Base-by-base conservation (phyloP, 1,284 basidiomycete genomes). In the Cronartium quercuum region DNA sequence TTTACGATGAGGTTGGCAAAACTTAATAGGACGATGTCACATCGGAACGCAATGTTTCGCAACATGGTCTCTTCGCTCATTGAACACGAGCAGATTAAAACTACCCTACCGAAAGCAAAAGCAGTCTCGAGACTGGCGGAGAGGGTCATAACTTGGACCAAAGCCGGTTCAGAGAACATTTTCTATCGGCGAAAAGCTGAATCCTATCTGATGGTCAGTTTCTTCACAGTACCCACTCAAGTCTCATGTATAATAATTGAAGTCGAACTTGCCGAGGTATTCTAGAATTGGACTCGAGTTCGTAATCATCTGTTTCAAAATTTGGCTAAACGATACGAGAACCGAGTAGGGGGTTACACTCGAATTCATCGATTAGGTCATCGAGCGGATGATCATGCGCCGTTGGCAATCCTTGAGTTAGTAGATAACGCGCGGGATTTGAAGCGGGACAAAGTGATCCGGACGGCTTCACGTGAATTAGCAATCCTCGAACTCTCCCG, bases 1-100 rank as follows among this genome's bases (percentile, higher is more conserved):
- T 41, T 38, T n/a, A 65, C 15, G 38, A 74, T 74, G 70, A 42
- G 64, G 18, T 62, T 74, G 24, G 70, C 63, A n/a, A 74, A 74
- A 35, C 38, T 74, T 10, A 74, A 74, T 37, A 42, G 70, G 29
- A 58, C 70, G 34, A 66, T 79, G 21, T 75, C 78, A 13, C 79
- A 80, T 76, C 79, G 80, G 21, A 67, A 77, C 12, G 69, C 79
- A 40, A 78, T 81, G 78, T 77, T 81, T 55, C 77, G 94, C 78
- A 98, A 98, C 83, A 84, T 98, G 70, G 95, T 99, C 78, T 91
- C 93, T 21, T 94, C 94, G 15, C 86, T 98, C 63, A 87, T 99
- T 76, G 88, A 97, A 81, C 94, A 98, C 83, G 93, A 98, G 81
- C 90, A 92, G 80, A 95, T 99, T 82, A 90, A 91, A 82, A 98